A percentile compares a stretch with the other conserved stretches of the same genome.
Evolutionary conservation across 2,329 filamentous ascomycete species (phyloP).

Genomic region (Zasmidium angulare): DNA sequence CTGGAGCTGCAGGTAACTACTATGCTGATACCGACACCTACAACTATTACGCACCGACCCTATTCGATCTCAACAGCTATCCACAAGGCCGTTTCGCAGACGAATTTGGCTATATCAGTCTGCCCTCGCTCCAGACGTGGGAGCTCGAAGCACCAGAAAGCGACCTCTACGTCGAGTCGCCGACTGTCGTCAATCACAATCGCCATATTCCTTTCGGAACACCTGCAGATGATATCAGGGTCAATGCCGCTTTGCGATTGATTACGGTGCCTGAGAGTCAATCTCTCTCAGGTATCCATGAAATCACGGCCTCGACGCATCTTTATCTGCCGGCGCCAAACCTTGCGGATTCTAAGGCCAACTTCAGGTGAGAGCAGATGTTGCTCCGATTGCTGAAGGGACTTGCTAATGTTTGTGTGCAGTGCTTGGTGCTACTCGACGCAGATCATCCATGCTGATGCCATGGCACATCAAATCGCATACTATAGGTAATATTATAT

Average conservation of each 20-base stretch:
- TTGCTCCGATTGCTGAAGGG: too few species aligned
- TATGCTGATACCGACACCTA: background rate
- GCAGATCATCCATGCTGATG: constrained; percentile 63
- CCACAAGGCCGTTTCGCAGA: background rate
- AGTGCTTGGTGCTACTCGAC: constrained; percentile 59
- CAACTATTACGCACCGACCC: background rate
- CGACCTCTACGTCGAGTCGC: constrained; percentile 58
- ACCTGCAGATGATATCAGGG: background rate
- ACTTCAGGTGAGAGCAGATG: constrained; percentile 46
- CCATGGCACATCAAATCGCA: constrained; percentile 58
- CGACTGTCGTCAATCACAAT: constrained; percentile 54
- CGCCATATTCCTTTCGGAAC: constrained; percentile 45
- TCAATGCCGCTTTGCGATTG: background rate
- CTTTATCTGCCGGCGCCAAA: constrained; percentile 57
- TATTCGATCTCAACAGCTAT: background rate
- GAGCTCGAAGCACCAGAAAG: constrained; percentile 49
- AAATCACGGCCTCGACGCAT: constrained; percentile 59
- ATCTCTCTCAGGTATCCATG: constrained; percentile 42
- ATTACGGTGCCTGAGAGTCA: background rate
- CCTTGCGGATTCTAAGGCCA: constrained; percentile 52
- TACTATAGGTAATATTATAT: too few species aligned
- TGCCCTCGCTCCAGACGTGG: constrained; percentile 61
- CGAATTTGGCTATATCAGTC: constrained; percentile 28
- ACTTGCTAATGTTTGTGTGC: background rate
- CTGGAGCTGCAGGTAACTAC: background rate